phyloP scores from a whole-genome alignment of 1,284 basidiomycete species.

The Tausonia pullulans region DNA sequence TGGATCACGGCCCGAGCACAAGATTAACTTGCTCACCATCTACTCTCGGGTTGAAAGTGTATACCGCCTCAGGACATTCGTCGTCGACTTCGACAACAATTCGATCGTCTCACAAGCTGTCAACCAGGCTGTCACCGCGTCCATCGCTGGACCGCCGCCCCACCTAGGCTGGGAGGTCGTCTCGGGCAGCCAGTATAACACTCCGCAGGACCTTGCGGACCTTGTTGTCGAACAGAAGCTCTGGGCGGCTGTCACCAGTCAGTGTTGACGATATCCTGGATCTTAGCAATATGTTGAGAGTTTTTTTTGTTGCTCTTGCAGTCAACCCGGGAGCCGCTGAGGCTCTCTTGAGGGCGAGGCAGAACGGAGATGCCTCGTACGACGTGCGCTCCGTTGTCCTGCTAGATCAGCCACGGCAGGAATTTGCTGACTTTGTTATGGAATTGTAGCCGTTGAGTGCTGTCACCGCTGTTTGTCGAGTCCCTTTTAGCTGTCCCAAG shows the following conservation, averaged over 20 bases:
- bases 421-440: not conserved
- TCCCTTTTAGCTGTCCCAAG: too few relatives aligned
- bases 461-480: not conserved
- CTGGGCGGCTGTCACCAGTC: conserved; percentile 28
- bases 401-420: not conserved
- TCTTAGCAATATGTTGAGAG: not conserved
- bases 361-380: conserved; percentile 26
- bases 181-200: not conserved
- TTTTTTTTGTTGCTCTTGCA: not conserved
- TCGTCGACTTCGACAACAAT: conserved; percentile 10
- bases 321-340: conserved; percentile 27
- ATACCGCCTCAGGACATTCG: not conserved
- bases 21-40: too few relatives aligned
- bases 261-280: not conserved
- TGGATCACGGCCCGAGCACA: too few relatives aligned
- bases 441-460: not conserved
- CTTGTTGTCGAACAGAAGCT: conserved; percentile 30
- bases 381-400: conserved; percentile 8
- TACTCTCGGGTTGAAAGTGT: not conserved
- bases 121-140: not conserved
- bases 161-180: conserved; percentile 4
- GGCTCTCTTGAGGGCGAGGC: conserved; percentile 23
- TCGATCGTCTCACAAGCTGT: conserved; percentile 3
- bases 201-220: conserved; percentile 21
- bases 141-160: not conserved